Conservation (phyloP, 768 basidiomycete genomes). For the Hygrophoropsis aurantiaca region DNA sequence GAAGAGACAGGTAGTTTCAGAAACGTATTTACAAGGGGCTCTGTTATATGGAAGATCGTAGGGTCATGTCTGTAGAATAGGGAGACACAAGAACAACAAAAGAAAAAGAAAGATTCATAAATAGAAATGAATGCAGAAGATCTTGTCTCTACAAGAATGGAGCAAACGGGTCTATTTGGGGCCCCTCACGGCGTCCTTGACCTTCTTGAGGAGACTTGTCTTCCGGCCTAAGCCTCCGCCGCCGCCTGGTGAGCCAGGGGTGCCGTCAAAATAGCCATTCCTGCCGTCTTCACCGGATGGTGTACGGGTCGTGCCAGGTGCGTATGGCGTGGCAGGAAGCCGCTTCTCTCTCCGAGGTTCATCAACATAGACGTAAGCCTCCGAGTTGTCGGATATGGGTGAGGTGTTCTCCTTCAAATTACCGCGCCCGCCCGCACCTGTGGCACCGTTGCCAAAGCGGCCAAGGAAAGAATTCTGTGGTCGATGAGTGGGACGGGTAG, state of each 20-base stretch:
- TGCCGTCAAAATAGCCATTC: slow-evolving; percentile 52
- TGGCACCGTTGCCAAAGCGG: slow-evolving; percentile 51
- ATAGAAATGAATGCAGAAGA: background rate
- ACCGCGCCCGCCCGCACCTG: slow-evolving; percentile 29
- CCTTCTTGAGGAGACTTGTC: slow-evolving; percentile 78
- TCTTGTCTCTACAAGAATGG: background rate
- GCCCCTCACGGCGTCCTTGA: slow-evolving; percentile 69
- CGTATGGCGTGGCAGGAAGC: slow-evolving; percentile 42
- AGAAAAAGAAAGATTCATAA: slow-evolving; percentile 9
- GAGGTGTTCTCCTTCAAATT: slow-evolving; percentile 34
- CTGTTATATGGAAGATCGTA: background rate
- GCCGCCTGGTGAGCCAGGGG: slow-evolving; percentile 34
- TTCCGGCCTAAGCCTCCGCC: slow-evolving; percentile 60
- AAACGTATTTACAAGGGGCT: too few species aligned
- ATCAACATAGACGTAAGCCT: slow-evolving; percentile 71
- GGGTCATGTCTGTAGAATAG: slow-evolving; percentile 4
- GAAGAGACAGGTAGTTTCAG: too few species aligned
- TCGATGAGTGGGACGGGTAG: slow-evolving; percentile 62
- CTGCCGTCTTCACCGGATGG: slow-evolving; percentile 26
- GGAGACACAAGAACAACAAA: slow-evolving; percentile 6
- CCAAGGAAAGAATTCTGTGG: slow-evolving; percentile 77
- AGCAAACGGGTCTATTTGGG: slow-evolving; percentile 32
- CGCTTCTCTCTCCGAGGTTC: slow-evolving; percentile 52
- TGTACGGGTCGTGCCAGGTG: slow-evolving; percentile 20
- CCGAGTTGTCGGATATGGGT: slow-evolving; percentile 33